Evolutionary conservation across 2,329 filamentous ascomycete species (phyloP), one percentile per base, ranked within the genome.

Genomic region (Colletotrichum theobromicola): DNA sequence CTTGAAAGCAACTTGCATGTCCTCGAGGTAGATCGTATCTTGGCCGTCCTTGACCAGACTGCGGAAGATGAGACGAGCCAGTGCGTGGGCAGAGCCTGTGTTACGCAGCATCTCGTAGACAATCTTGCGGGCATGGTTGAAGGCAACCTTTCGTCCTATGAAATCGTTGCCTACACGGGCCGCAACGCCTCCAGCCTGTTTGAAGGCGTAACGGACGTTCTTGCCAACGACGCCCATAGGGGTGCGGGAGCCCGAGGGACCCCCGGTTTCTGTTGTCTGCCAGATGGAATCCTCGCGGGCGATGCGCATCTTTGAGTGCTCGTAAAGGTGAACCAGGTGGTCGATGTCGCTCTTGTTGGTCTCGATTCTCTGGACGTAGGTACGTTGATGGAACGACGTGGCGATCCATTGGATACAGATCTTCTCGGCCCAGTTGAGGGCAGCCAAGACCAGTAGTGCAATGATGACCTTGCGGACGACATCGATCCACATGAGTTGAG

Each of bases 401-500:
- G 96, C 96, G 78, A 98, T 98, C 85, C 98, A 93, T 81, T 98
- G 96, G 70, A 98, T 98, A 78, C 98, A 90, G 75, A 98, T 94
- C 87, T 98, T 98, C 83, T 98, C 96, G 67, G 93, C 88, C 75
- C 97, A 93, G 83, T 98, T 98, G 76, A 98, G 87, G 4, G 92
- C 88, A 0, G 92, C 90, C 75, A 94, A 90, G 16, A 97, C 93
- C 78, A 98, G 96, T n/a, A 97, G 81, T 4, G 94, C 90, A 21
- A 98, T 92, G 75, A 98, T 93, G 79, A 98, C 90, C 82, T 97
- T 98, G 87, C 97, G 94, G 77, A 95, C 90, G 16, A 93, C 91
- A 34, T 85, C 86, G 82, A 98, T 94, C 96, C 96, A 98, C 5
- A 85, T 77, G n/a, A 75, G 30, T 12, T 3, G 28, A 4, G 73